A percentile compares a stretch with the other conserved stretches of the same genome.
Conservation (phyloP, 352 stramenopile species). For the Globisporangium cylindrosporum region DNA sequence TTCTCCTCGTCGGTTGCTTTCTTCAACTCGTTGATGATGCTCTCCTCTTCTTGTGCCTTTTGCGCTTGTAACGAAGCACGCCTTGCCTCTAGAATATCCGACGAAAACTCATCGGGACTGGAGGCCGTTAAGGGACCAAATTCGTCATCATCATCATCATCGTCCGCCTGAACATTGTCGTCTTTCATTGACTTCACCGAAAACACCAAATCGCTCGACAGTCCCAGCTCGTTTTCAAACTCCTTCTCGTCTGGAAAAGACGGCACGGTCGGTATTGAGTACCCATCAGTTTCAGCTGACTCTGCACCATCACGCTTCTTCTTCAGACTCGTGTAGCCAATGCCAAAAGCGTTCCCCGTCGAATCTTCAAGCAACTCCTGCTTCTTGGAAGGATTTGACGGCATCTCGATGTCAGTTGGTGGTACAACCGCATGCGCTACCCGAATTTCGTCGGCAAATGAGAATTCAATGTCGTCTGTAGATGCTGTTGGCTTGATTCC, state of each 20-base stretch:
- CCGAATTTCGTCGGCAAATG: slow-evolving; percentile 32
- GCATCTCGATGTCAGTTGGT: slow-evolving; percentile 17
- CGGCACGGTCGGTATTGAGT: slow-evolving; percentile 31
- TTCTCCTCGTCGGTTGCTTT: slow-evolving; percentile 41
- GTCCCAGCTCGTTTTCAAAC: slow-evolving; percentile 40
- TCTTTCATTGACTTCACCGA: slow-evolving; percentile 24
- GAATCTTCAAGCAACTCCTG: slow-evolving; percentile 17
- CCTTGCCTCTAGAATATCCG: slow-evolving; percentile 17
- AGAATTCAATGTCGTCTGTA: slow-evolving; percentile 18
- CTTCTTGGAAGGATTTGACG: slow-evolving; percentile 23
- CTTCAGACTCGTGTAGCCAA: slow-evolving; percentile 53
- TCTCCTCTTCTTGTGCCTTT: slow-evolving; percentile 33
- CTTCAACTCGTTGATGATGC: slow-evolving; percentile 42
- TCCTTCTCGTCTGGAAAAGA: slow-evolving; percentile 51
- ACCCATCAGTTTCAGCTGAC: slow-evolving; percentile 13
- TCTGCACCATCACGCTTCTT: slow-evolving; percentile 25
- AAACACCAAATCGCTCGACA: slow-evolving; percentile 30
- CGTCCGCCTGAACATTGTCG: neutral
- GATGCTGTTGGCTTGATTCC: slow-evolving; percentile 1
- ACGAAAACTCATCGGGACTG: neutral
- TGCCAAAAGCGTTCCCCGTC: slow-evolving; percentile 40
- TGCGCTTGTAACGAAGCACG: slow-evolving; percentile 23
- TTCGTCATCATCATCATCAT: slow-evolving; percentile 31
- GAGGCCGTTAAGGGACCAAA: slow-evolving; percentile 20
- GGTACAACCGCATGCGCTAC: slow-evolving; percentile 28